Base-by-base conservation (phyloP, 2,329 filamentous ascomycete genomes). In the Trichoderma asperellum region DNA sequence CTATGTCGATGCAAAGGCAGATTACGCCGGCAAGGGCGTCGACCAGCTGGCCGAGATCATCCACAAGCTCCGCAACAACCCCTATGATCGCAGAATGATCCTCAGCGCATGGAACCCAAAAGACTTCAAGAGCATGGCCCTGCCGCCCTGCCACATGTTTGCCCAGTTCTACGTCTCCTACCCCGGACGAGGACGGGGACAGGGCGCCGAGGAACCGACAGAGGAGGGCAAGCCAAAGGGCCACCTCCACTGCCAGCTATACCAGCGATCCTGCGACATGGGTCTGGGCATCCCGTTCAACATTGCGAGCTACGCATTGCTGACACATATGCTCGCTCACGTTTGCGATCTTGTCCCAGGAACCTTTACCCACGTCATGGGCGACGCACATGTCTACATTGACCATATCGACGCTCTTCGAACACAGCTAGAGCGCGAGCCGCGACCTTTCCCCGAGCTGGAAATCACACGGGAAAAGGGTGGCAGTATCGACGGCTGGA, bases 281-380 rank as follows among this genome's bases (percentile, higher is more conserved):
- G 96, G 96, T 0, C 89, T 99, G 0, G 96, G 94, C 8, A 94
- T 98, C 27, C 96, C 96, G 0, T 99, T 99, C 84, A 99, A 99
- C 79, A 98, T 99, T 75, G 96, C 95, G 0, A 92, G 89, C 72
- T 99, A 99, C 81, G 94, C 96, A 40, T 84, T 99, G 68, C 84
- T 99, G 52, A 97, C 94, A 53, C 94, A 98, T 79, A 98, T 99
- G 91, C 83, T 99, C 58, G 95, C 96, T 0, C 91, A 94, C 77
- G 93, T 92, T 12, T 94, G 92, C 76, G 91, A 94, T 73, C 81
- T 99, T 67, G 87, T 92, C 0, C 94, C 96, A 0, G 96, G 95
- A 0, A 95, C 88, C 63, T 86, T 99, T 71, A 96, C 94, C 49
- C 96, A 98, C 80, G 94, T 94, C 60, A 97, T 99, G 94, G 96